A percentile compares a stretch with the other conserved stretches of the same genome.
These are phyloP conservation scores for Exserohilum rostratum DNA, from an alignment of 2,329 filamentous ascomycete genomes.

Conservation along the genomic window DNA sequence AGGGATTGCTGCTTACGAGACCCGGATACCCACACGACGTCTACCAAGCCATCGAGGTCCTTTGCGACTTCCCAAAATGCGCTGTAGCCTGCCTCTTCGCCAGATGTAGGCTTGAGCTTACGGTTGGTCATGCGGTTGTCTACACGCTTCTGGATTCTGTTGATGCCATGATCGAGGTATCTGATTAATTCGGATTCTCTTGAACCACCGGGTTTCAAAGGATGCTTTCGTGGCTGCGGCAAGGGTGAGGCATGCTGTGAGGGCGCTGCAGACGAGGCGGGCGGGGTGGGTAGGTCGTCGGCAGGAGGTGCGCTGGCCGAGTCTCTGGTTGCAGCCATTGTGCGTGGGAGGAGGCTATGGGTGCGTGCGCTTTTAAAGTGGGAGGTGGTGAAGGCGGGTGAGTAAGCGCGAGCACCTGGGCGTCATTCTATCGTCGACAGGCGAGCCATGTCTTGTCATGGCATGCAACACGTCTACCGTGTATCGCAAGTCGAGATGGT, in stretches of 20 bases:
- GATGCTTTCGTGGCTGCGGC: constrained; percentile 59
- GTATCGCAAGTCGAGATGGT: neutral
- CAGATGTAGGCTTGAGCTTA: constrained; percentile 53
- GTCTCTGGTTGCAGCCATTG: constrained; percentile 16
- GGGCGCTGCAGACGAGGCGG: constrained; percentile 54
- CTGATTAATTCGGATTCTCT: constrained; percentile 66
- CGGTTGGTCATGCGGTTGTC: constrained; percentile 48
- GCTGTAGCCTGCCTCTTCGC: constrained; percentile 59
- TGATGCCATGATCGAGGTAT: constrained; percentile 60
- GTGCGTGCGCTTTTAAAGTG: constrained; percentile 13
- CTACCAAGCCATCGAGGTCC: constrained; percentile 76
- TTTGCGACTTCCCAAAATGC: constrained; percentile 72
- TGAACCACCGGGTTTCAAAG: constrained; percentile 60
- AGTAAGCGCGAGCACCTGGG: constrained; percentile 20
- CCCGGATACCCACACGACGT: constrained; percentile 84
- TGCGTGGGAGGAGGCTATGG: neutral
- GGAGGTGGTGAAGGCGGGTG: constrained; percentile 14
- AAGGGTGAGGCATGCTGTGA: constrained; percentile 53
- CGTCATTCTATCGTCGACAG: constrained; percentile 22
- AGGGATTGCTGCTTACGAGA: constrained; percentile 68
- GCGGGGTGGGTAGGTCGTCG: constrained; percentile 51
- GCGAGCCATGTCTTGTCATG: neutral
- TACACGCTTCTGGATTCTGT: constrained; percentile 34
- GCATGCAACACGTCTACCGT: neutral
- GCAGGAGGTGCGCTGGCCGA: constrained; percentile 1